Evolutionary conservation across 768 basidiomycete species (phyloP), one percentile per base, ranked within the genome.

Genomic region (Auricularia heimuer): DNA sequence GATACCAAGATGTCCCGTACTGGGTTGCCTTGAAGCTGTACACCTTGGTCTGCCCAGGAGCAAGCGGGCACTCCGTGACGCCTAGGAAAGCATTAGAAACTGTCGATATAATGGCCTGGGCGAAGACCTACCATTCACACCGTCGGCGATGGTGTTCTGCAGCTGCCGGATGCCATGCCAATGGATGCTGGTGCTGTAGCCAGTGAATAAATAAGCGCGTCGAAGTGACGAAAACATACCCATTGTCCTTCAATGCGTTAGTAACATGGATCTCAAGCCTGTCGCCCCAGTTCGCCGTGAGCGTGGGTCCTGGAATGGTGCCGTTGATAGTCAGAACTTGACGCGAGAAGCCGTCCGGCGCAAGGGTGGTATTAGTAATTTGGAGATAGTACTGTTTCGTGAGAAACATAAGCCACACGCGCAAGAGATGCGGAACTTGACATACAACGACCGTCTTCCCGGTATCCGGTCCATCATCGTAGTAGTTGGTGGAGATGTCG

Each of bases 91-190:
- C 29, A 29, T 29, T 29, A 29, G 29, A 29, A 29, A 29, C 29
- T 29, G 29, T 29, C 29, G 29, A 29, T 29, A 29, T 29, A 29
- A 29, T 29, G 29, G 29, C 29, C 29, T 2, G 29, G 29, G 29
- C 29, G 29, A 29, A 29, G 29, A 29, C 29, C 29, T 29, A 60
- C 56, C 56, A 34, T 60, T 60, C 0, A 60, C 56, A 34, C 56
- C 56, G 18, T 60, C 56, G 56, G 14, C 21, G 18, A 51, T 60
- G 7, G 34, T n/a, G 56, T 60, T 60, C 29, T 60, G 11, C 24
- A 60, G 56, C 56, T 33, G 24, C 11, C 56, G 56, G 56, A 60
- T 60, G 6, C 56, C 56, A 18, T 60, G 56, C 56, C 56, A 60
- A 29, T 60, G 56, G 33, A 60, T 60, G 56, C 56, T 60, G 11